phyloP scores from a whole-genome alignment of 1,139 yeast genomes.

The Hemisphaericaspora subhashii region DNA sequence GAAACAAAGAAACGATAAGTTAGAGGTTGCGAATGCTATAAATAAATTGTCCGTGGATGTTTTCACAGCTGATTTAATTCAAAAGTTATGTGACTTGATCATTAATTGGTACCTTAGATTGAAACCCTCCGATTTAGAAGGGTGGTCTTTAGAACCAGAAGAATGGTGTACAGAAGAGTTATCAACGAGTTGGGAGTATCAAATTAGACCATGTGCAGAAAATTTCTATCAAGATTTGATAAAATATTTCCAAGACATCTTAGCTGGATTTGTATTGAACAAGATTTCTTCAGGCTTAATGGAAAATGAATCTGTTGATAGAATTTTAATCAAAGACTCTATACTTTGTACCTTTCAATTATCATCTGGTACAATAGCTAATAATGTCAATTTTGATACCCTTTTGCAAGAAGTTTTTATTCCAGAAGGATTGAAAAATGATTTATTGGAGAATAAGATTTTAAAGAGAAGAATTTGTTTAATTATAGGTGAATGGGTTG shows the following conservation, averaged over 20 bases:
- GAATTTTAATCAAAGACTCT: slow-evolving; percentile 72
- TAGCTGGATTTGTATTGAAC: slow-evolving; percentile 60
- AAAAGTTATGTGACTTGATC: slow-evolving; percentile 61
- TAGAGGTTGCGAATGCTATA: slow-evolving; percentile 61
- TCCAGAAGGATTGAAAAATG: slow-evolving; percentile 60
- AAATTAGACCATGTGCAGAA: slow-evolving; percentile 86
- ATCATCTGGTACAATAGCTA: slow-evolving; percentile 66
- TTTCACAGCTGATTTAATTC: slow-evolving; percentile 57
- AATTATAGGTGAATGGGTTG: slow-evolving; percentile 78
- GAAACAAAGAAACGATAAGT: slow-evolving; percentile 59
- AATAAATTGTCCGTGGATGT: slow-evolving; percentile 51
- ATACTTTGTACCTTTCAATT: slow-evolving; percentile 79
- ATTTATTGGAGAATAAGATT: slow-evolving; percentile 53
- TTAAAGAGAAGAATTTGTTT: slow-evolving; percentile 75
- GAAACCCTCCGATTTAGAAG: slow-evolving; percentile 72
- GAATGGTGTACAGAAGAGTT: slow-evolving; percentile 88
- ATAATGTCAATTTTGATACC: slow-evolving; percentile 62
- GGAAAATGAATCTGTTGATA: slow-evolving; percentile 39
- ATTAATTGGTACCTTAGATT: slow-evolving; percentile 73
- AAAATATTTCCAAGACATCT: slow-evolving; percentile 58
- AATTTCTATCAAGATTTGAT: slow-evolving; percentile 77
- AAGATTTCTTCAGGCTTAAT: slow-evolving; percentile 58
- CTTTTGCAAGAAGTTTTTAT: slow-evolving; percentile 58
- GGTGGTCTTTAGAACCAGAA: slow-evolving; percentile 86
- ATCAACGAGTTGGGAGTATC: slow-evolving; percentile 78